Evolutionary conservation across 257 asterid genomes (phyloP).

Genomic region (Gynochthodes officinalis): DNA sequence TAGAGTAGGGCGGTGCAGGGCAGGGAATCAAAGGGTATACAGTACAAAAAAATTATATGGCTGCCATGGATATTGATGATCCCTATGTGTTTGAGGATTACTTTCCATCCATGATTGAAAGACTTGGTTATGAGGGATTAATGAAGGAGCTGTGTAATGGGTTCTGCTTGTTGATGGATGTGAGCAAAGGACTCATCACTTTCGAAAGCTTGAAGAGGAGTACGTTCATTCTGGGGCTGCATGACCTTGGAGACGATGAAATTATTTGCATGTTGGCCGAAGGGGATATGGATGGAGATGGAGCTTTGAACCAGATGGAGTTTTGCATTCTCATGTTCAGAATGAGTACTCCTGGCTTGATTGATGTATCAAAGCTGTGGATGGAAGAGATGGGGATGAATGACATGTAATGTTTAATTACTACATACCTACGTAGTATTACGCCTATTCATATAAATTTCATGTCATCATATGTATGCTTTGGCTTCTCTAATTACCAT

Average conservation of each 20-base stretch:
- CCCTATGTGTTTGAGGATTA: conserved; percentile 29
- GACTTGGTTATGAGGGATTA: conserved; percentile 30
- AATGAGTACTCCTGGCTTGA: conserved; percentile 31
- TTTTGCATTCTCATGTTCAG: conserved; percentile 43
- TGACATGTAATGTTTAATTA: not conserved
- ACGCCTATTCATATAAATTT: not conserved
- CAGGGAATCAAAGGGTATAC: too few relatives aligned
- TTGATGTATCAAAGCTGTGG: conserved; percentile 23
- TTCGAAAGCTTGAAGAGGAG: conserved; percentile 41
- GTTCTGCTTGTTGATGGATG: conserved; percentile 35
- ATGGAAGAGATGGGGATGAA: conserved; percentile 20
- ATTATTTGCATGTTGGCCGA: conserved; percentile 35
- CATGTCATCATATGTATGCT: not conserved
- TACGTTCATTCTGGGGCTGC: conserved; percentile 28
- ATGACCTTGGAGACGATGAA: conserved; percentile 35
- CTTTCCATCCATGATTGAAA: conserved; percentile 36
- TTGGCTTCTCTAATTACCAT: not conserved
- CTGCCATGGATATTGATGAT: conserved; percentile 19
- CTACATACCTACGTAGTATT: not conserved
- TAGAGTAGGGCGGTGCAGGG: too few relatives aligned
- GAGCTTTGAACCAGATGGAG: conserved; percentile 44
- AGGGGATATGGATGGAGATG: conserved; percentile 45
- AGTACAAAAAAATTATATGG: not conserved
- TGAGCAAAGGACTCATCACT: conserved; percentile 30
- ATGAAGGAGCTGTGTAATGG: conserved; percentile 40